Conservation (phyloP, 441 rosid genomes). For the Erysimum cheiri region DNA sequence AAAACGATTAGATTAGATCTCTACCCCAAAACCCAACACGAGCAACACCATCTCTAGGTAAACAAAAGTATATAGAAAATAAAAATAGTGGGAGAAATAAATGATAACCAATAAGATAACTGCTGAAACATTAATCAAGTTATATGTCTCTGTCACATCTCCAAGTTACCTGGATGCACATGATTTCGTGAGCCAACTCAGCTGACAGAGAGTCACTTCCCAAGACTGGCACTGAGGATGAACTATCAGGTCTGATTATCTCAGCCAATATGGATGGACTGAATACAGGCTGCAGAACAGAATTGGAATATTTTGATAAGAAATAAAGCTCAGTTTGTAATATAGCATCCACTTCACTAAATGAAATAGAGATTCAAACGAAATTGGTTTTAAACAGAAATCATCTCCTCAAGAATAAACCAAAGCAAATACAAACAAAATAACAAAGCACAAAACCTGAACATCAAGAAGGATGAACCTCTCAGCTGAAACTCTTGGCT, state of each 20-base stretch:
- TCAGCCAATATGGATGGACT: constrained; percentile 81
- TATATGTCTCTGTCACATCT: neutral
- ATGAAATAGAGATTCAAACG: neutral
- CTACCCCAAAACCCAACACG: neutral
- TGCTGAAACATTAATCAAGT: constrained; percentile 5
- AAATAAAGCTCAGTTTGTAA: constrained; percentile 10
- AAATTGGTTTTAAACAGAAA: neutral
- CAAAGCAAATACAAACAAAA: neutral
- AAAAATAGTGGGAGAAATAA: constrained; percentile 16
- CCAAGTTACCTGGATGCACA: constrained; percentile 73
- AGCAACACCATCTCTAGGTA: neutral
- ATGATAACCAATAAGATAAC: neutral
- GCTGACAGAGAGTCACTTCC: constrained; percentile 71
- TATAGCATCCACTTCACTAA: neutral
- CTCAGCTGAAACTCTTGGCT: constrained; percentile 80
- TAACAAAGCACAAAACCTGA: constrained; percentile 53
- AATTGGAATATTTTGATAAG: constrained; percentile 21
- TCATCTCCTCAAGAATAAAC: neutral
- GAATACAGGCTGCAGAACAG: constrained; percentile 75
- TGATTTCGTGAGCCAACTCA: constrained; percentile 84
- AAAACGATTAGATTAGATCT: constrained; percentile 39
- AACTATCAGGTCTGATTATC: constrained; percentile 79
- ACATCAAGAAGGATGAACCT: constrained; percentile 82
- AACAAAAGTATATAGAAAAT: neutral
- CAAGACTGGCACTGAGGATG: constrained; percentile 69